Percentiles rank a stretch among this genome's conserved stretches.
Conservation (phyloP, 1,284 basidiomycete species). For the Puccinia polysora region DNA sequence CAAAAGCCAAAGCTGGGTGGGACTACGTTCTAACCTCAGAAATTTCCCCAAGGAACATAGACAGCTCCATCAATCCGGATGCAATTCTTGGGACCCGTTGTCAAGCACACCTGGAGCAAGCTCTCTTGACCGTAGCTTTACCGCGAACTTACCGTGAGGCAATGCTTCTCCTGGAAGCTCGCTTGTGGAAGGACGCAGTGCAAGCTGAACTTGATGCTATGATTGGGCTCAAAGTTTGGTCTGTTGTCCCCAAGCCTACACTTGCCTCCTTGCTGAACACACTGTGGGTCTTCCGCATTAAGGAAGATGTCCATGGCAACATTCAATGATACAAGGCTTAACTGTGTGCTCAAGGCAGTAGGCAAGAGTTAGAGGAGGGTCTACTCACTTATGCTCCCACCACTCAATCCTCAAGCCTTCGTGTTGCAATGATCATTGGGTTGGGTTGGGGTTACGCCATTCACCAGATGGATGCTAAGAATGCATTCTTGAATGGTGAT, state of each 20-base stretch:
- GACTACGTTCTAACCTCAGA: slow-evolving; percentile 6
- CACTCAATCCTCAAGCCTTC: background rate
- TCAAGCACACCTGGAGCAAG: background rate
- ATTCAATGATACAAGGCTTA: slow-evolving; percentile 2
- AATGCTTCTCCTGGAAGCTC: background rate
- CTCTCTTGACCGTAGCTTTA: background rate
- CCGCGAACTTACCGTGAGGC: slow-evolving; percentile 1
- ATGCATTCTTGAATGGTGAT: slow-evolving; percentile 16
- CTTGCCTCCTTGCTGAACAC: background rate
- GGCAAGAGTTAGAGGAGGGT: background rate
- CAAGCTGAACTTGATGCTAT: background rate
- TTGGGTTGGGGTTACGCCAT: background rate
- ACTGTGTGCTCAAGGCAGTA: slow-evolving; percentile 1
- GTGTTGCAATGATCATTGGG: background rate
- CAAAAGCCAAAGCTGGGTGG: background rate
- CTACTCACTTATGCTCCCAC: slow-evolving; percentile 10
- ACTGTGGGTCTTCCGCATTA: background rate
- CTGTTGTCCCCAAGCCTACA: background rate
- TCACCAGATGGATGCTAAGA: slow-evolving; percentile 34
- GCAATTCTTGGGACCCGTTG: background rate
- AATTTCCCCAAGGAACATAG: background rate
- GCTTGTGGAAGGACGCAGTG: background rate
- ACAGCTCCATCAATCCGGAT: background rate
- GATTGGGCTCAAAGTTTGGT: background rate
- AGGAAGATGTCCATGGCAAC: background rate